Conservation (phyloP, 352 stramenopile species). For the Hyphochytrium catenoides region DNA sequence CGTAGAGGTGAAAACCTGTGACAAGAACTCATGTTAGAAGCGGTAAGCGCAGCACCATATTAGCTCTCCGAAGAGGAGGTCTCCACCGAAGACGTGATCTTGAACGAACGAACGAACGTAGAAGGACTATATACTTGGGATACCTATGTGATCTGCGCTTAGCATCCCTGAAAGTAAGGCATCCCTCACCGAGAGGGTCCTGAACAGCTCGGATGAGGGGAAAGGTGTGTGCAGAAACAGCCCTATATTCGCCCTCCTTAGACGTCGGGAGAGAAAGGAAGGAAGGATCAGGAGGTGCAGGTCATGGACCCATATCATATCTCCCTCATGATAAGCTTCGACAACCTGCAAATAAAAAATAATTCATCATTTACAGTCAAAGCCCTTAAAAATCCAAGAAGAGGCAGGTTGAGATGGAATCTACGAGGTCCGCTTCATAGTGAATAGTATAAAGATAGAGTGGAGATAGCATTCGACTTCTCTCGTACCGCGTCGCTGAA, state of each 20-base stretch:
- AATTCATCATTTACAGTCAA: too few species aligned
- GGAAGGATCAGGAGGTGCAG: slow-evolving; percentile 94
- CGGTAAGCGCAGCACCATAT: too few species aligned
- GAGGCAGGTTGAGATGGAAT: too few species aligned
- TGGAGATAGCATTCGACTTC: slow-evolving; percentile 44
- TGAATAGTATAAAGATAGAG: slow-evolving; percentile 1
- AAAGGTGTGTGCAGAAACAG: slow-evolving; percentile 99
- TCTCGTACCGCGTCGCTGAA: slow-evolving; percentile 82
- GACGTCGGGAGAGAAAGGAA: slow-evolving; percentile 76
- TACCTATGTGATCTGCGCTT: slow-evolving; percentile 82
- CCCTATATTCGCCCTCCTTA: slow-evolving; percentile 81
- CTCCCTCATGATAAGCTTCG: slow-evolving; percentile 67
- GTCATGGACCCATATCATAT: slow-evolving; percentile 90
- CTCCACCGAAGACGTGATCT: neutral
- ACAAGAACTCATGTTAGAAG: too few species aligned
- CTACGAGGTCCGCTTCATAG: too few species aligned
- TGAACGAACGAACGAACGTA: neutral
- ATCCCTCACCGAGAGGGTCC: slow-evolving; percentile 84
- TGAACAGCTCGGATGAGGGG: slow-evolving; percentile 95
- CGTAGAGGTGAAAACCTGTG: slow-evolving; percentile 93
- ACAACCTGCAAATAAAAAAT: too few species aligned
- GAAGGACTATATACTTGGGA: neutral
- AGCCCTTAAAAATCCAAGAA: too few species aligned
- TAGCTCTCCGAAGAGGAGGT: too few species aligned
- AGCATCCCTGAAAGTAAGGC: slow-evolving; percentile 88